These are phyloP conservation scores for Hippophae rhamnoides DNA, from an alignment of 306 rosid genomes.

Conservation along the genomic window DNA sequence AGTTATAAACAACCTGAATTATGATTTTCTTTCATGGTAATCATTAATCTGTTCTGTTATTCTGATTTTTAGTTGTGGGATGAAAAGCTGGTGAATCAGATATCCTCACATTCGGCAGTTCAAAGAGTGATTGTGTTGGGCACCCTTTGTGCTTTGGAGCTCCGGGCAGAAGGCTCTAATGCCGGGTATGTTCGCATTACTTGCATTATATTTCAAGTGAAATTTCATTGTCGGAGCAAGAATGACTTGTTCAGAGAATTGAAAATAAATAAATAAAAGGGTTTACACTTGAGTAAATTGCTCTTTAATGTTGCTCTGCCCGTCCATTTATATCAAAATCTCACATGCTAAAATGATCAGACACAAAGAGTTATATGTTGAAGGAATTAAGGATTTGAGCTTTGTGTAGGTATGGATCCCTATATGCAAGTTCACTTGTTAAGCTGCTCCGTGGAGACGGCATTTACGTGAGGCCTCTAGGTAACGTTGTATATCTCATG, in stretches of 20 bases:
- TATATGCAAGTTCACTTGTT: conserved; percentile 63
- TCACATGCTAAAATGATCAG: too few relatives aligned
- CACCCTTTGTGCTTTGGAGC: conserved; percentile 80
- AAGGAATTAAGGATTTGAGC: not conserved
- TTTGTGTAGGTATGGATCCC: conserved; percentile 62
- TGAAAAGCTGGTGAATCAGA: conserved; percentile 46
- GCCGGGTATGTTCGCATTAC: conserved; percentile 50
- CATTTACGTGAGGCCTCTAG: conserved; percentile 69
- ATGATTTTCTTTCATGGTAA: not conserved
- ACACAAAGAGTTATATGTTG: too few relatives aligned
- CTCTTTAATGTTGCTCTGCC: too few relatives aligned
- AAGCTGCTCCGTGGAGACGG: conserved; percentile 71
- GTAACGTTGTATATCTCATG: conserved; percentile 81
- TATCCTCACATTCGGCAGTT: conserved; percentile 64
- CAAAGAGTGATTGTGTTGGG: conserved; percentile 75
- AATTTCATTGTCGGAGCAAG: not conserved
- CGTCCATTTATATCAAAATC: too few relatives aligned
- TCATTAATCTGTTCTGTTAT: conserved; percentile 1
- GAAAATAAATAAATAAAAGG: too few relatives aligned
- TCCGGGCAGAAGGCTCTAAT: conserved; percentile 62
- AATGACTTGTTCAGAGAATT: too few relatives aligned
- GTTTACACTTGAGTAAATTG: too few relatives aligned
- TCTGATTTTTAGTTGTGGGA: conserved; percentile 72
- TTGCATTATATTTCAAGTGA: conserved; percentile 4
- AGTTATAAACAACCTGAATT: too few relatives aligned